Conservation (phyloP, 202 grass and related monocot genomes). For the Zizania palustris region DNA sequence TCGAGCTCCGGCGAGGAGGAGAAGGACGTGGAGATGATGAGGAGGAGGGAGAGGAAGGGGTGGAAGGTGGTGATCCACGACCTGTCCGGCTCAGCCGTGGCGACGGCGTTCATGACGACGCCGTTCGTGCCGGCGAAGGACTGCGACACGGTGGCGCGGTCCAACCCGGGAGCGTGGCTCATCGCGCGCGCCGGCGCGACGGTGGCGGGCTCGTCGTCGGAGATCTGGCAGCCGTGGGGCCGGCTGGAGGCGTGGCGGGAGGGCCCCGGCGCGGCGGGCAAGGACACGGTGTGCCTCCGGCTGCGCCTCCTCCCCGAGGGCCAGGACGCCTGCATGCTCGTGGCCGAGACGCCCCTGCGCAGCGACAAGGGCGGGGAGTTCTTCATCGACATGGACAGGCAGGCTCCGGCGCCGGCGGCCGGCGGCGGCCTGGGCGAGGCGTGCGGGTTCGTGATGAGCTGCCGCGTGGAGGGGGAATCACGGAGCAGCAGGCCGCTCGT, state of each 20-base stretch:
- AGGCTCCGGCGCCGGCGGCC: not conserved
- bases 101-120: slow-evolving; percentile 87
- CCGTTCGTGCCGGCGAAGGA: slow-evolving; percentile 85
- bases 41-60: slow-evolving; percentile 67
- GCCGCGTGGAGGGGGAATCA: slow-evolving; percentile 68
- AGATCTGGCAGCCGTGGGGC: slow-evolving; percentile 90
- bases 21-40: slow-evolving; percentile 18
- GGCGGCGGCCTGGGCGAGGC: slow-evolving; percentile 12
- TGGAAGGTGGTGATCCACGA: slow-evolving; percentile 93
- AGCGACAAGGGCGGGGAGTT: slow-evolving; percentile 86
- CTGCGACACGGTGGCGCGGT: slow-evolving; percentile 71
- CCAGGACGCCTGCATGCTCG: slow-evolving; percentile 67
- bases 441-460: slow-evolving; percentile 90
- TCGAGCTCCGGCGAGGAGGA: slow-evolving; percentile 51
- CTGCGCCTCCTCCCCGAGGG: slow-evolving; percentile 63
- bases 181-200: slow-evolving; percentile 62
- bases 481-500: slow-evolving; percentile 57
- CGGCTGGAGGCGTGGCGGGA: slow-evolving; percentile 91
- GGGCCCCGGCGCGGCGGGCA: not conserved
- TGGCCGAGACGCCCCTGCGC: slow-evolving; percentile 64
- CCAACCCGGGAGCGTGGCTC: slow-evolving; percentile 90
- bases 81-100: slow-evolving; percentile 82
- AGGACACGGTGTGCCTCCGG: slow-evolving; percentile 57
- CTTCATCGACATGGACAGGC: slow-evolving; percentile 69
- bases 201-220: slow-evolving; percentile 27